Percentiles rank a stretch among this genome's conserved stretches.
These are phyloP conservation scores for Scheffersomyces cryptocercus DNA, from an alignment of 1,139 yeast species.

Conservation along the genomic window DNA sequence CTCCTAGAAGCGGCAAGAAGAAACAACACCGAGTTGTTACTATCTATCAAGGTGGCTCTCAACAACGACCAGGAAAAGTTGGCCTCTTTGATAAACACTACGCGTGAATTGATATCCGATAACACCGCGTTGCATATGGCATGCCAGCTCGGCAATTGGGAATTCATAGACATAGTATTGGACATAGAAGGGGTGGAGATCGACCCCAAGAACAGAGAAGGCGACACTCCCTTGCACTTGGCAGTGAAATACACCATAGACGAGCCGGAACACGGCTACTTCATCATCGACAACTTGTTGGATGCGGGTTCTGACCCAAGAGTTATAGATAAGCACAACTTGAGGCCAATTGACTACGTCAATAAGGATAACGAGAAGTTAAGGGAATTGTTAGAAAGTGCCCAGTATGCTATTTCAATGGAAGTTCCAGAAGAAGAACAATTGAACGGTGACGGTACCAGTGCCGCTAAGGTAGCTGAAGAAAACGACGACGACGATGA, in stretches of 20 bases:
- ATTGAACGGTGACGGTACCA: constrained; percentile 20
- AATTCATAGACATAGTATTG: constrained; percentile 75
- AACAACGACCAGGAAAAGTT: constrained; percentile 48
- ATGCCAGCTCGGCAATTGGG: constrained; percentile 80
- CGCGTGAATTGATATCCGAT: constrained; percentile 75
- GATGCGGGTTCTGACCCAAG: constrained; percentile 94
- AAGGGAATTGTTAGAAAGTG: constrained; percentile 68
- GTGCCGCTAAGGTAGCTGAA: constrained; percentile 13
- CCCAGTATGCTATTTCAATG: constrained; percentile 67
- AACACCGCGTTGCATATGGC: constrained; percentile 84
- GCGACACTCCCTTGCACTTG: constrained; percentile 87
- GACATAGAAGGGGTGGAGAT: constrained; percentile 92
- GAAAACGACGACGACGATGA: constrained; percentile 26
- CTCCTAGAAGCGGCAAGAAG: constrained; percentile 85
- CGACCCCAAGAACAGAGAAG: constrained; percentile 75
- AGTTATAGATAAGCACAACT: constrained; percentile 43
- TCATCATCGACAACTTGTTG: constrained; percentile 74
- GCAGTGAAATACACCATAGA: constrained; percentile 75
- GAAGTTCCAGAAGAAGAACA: constrained; percentile 34
- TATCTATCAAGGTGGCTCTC: constrained; percentile 52
- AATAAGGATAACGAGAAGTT: constrained; percentile 52
- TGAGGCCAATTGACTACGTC: constrained; percentile 75
- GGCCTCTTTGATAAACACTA: constrained; percentile 63
- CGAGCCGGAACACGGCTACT: constrained; percentile 86
- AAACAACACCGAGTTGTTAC: constrained; percentile 77